Percentiles rank a stretch among this genome's conserved stretches.
These are phyloP conservation scores for Blastobotrys peoriensis DNA, from an alignment of 805 yeast species.

Conservation along the genomic window DNA sequence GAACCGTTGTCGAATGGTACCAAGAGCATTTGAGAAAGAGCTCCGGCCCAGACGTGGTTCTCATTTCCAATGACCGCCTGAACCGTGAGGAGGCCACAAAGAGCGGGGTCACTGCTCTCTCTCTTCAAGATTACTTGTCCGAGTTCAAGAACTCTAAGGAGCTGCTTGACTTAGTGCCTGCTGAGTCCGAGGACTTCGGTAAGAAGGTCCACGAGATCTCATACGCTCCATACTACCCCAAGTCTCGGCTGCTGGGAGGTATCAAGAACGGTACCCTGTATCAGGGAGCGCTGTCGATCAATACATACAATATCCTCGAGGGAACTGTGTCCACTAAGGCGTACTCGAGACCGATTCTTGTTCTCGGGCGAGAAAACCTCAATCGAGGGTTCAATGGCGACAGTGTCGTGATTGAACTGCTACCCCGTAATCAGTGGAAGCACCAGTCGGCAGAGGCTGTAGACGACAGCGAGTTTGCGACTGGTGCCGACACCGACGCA, in stretches of 20 bases:
- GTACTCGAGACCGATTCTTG: slow-evolving; percentile 72
- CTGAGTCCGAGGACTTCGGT: slow-evolving; percentile 23
- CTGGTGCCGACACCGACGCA: slow-evolving; percentile 39
- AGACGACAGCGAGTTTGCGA: slow-evolving; percentile 49
- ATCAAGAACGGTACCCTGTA: slow-evolving; percentile 77
- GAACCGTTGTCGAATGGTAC: slow-evolving; percentile 70
- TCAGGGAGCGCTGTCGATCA: slow-evolving; percentile 77
- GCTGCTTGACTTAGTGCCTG: slow-evolving; percentile 71
- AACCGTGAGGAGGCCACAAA: slow-evolving; percentile 52
- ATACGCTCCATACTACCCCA: slow-evolving; percentile 73
- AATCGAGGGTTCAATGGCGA: slow-evolving; percentile 93
- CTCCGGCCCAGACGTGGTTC: slow-evolving; percentile 27
- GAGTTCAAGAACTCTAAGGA: slow-evolving; percentile 65
- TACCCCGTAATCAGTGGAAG: slow-evolving; percentile 84
- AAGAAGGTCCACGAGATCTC: slow-evolving; percentile 43
- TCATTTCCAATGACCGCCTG: slow-evolving; percentile 70
- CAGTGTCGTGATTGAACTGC: slow-evolving; percentile 79
- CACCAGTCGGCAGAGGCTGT: slow-evolving; percentile 73
- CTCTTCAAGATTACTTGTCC: slow-evolving; percentile 65
- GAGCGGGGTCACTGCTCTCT: slow-evolving; percentile 49
- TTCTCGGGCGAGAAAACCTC: slow-evolving; percentile 75
- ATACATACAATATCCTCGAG: slow-evolving; percentile 82
- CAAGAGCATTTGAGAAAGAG: slow-evolving; percentile 48
- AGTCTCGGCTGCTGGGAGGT: slow-evolving; percentile 86
- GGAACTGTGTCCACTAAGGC: slow-evolving; percentile 70